Evolutionary conservation across 139 green algal species (phyloP).

Genomic region (Chlorella sp.): DNA sequence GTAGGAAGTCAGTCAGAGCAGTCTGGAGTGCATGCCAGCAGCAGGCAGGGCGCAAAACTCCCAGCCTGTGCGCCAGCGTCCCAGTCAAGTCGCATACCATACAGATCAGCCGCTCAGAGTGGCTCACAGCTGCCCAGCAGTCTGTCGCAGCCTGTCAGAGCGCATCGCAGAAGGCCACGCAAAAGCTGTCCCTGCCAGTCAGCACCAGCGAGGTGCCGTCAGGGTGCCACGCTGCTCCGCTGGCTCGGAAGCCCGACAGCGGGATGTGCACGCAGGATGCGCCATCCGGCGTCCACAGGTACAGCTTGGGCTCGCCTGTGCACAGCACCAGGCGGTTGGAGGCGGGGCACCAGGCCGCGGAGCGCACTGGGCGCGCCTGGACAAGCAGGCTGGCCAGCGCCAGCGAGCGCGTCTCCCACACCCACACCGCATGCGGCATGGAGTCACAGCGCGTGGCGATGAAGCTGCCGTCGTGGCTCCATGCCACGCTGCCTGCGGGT

Average conservation of each 20-base stretch:
- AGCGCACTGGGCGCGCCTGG: constrained; percentile 62
- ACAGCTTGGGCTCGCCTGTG: constrained; percentile 67
- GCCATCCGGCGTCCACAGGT: constrained; percentile 84
- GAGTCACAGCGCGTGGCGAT: constrained; percentile 84
- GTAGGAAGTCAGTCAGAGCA: too few species aligned
- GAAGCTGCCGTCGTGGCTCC: constrained; percentile 75
- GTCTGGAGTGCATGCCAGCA: too few species aligned
- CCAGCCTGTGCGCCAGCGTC: too few species aligned
- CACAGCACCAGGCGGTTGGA: constrained; percentile 64
- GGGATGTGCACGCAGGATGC: constrained; percentile 87
- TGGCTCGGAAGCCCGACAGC: constrained; percentile 70
- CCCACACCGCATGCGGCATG: constrained; percentile 73
- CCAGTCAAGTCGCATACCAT: background rate
- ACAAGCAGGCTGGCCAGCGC: constrained; percentile 75
- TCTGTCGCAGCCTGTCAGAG: background rate
- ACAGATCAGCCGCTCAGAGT: too few species aligned
- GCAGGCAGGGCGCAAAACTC: too few species aligned
- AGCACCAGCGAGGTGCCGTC: constrained; percentile 62
- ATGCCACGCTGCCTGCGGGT: constrained; percentile 57
- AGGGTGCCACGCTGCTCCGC: constrained; percentile 63
- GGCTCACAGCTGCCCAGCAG: too few species aligned
- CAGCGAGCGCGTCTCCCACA: constrained; percentile 80
- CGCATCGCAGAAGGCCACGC: constrained; percentile 65
- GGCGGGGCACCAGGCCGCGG: constrained; percentile 67
- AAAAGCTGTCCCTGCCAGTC: constrained; percentile 69